Percentiles rank a stretch among this genome's conserved stretches.
Evolutionary conservation across 495 filamentous ascomycete species (phyloP).

Genomic region (Immersiella caudata): DNA sequence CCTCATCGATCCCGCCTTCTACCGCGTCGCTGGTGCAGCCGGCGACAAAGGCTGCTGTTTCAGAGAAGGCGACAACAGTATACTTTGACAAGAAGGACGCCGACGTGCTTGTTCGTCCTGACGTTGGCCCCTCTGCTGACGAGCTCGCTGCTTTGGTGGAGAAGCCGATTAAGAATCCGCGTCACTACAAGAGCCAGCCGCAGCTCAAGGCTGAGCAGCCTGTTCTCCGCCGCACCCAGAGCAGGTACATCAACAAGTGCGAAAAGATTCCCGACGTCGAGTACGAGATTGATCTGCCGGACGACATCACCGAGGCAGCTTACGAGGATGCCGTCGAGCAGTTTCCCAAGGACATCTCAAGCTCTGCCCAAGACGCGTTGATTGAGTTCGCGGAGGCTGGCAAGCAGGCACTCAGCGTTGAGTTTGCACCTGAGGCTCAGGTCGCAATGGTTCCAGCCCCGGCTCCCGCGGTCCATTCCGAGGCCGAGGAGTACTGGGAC

Average conservation of each 20-base stretch:
- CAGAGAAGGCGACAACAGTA: slow-evolving; percentile 64
- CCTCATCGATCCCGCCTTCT: slow-evolving; percentile 6
- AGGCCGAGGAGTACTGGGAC: slow-evolving; percentile 75
- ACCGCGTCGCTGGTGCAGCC: slow-evolving; percentile 23
- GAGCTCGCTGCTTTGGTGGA: slow-evolving; percentile 30
- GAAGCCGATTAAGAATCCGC: slow-evolving; percentile 39
- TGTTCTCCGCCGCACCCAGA: slow-evolving; percentile 37
- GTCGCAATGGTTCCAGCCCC: slow-evolving; percentile 18
- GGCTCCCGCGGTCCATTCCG: slow-evolving; percentile 39
- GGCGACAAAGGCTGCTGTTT: slow-evolving; percentile 49
- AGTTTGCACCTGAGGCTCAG: slow-evolving; percentile 7
- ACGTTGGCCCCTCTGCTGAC: slow-evolving; percentile 22
- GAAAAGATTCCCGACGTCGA: slow-evolving; percentile 32
- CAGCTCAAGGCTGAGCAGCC: slow-evolving; percentile 37
- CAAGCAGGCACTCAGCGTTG: slow-evolving; percentile 14
- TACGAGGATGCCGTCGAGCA: slow-evolving; percentile 51
- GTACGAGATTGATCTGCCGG: slow-evolving; percentile 32
- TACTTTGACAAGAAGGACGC: slow-evolving; percentile 61
- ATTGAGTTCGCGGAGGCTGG: slow-evolving; percentile 10
- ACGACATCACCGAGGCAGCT: slow-evolving; percentile 41
- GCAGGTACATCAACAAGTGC: slow-evolving; percentile 31
- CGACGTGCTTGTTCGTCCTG: background rate
- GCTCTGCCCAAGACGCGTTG: slow-evolving; percentile 8
- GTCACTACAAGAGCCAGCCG: slow-evolving; percentile 52
- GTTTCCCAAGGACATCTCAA: slow-evolving; percentile 27